Evolutionary conservation across 805 yeast species (phyloP), one percentile per base, ranked within the genome.

Genomic region (Metschnikowia aberdeeniae): DNA sequence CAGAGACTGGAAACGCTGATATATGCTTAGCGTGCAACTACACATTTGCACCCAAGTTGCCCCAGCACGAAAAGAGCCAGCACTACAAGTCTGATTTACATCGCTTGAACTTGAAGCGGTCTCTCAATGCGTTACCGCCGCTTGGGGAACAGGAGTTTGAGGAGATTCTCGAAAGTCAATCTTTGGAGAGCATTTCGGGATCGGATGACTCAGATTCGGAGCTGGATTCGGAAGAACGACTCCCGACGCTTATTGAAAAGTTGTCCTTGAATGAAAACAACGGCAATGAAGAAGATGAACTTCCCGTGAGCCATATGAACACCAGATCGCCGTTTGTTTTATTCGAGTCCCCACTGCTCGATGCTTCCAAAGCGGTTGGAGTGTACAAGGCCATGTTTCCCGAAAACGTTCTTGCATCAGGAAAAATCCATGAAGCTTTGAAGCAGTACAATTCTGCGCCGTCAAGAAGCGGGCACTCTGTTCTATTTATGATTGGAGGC

Each of bases 401-500:
- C 31, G 49, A 62, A 0, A 68, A 70, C n/a, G 59, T 76, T 20
- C 43, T 58, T 40, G 41, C 46, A 0, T 56, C 65, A 2, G 62
- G 67, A 3, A 93, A 95, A 0, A 51, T 78, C 6, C 34, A 48
- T 5, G 66, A 64, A n/a, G 54, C 46, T 11, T 35, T 55, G 33
- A 36, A 33, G 31, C 14, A 20, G 17, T 49, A 44, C 34, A 45
- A 45, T 35, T 11, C 36, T n/a, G 39, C 54, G 27, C 75, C 75
- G 75, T 53, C 63, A 8, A 41, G 47, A 14, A 51, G 35, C 42
- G 59, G 54, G 3, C 49, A 56, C 0, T 86, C 96, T 5, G 95
- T 95, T 0, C 63, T 93, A 10, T 78, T 93, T 54, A 88, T 93
- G 96, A 78, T 93, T 43, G 97, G 97, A 12, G 97, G 98, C 36